Percentiles rank a stretch among this genome's conserved stretches.
phyloP scores from a whole-genome alignment of 2,329 filamentous ascomycete species.

The Pseudogymnoascus sp. region DNA sequence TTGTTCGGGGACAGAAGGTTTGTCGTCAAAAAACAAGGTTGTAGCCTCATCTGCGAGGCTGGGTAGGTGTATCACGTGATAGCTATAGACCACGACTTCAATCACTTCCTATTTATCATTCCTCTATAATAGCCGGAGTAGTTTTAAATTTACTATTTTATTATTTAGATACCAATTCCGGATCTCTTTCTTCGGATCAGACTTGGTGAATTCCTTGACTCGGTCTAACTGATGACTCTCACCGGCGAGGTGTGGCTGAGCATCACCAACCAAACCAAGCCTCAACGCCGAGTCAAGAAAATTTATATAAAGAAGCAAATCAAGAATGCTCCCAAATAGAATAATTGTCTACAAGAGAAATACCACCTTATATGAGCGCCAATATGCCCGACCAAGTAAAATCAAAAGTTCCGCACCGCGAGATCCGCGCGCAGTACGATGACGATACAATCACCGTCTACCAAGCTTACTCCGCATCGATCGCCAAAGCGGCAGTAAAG shows the following conservation, averaged over 20 bases:
- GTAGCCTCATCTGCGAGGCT: constrained; percentile 5
- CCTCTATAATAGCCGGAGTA: neutral
- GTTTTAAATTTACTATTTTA: neutral
- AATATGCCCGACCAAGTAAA: neutral
- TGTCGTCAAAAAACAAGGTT: neutral
- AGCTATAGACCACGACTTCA: neutral
- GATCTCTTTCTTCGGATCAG: neutral
- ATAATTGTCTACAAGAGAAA: neutral
- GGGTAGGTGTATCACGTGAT: neutral
- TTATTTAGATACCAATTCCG: neutral
- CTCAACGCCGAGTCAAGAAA: neutral
- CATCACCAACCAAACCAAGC: neutral
- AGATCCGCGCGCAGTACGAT: constrained; percentile 47
- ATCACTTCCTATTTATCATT: neutral
- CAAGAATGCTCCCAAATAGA: neutral
- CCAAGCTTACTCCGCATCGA: constrained; percentile 50
- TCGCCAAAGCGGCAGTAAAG: constrained; percentile 45
- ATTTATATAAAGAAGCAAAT: neutral
- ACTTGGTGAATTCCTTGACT: neutral
- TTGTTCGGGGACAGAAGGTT: neutral
- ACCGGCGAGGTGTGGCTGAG: neutral
- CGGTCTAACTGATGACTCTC: neutral
- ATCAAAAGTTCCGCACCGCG: constrained; percentile 32
- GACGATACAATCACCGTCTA: constrained; percentile 51
- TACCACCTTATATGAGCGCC: neutral